Conservation (phyloP, 805 yeast genomes). For the Candida mattraensis region DNA sequence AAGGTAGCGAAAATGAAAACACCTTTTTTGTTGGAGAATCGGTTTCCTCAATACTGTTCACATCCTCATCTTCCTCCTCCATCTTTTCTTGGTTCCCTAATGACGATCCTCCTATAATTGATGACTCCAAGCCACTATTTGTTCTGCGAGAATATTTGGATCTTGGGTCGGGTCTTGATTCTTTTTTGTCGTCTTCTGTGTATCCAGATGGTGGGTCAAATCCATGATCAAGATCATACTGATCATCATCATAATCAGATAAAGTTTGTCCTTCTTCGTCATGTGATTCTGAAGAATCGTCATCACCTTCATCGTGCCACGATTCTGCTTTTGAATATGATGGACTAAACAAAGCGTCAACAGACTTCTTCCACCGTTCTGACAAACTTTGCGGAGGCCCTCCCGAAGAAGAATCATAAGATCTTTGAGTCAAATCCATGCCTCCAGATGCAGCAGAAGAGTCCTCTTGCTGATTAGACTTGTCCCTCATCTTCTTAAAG, state of each 20-base stretch:
- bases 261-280: constrained; percentile 16
- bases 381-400: too few relatives aligned
- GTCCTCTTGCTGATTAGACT: neutral
- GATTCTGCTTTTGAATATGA: neutral
- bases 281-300: constrained; percentile 26
- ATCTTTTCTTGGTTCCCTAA: constrained; percentile 15
- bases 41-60: constrained; percentile 24
- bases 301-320: constrained; percentile 7
- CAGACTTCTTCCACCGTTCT: constrained; percentile 3
- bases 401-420: constrained; percentile 4
- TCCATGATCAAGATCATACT: constrained; percentile 8
- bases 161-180: neutral
- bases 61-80: constrained; percentile 18
- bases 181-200: constrained; percentile 1
- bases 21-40: constrained; percentile 33
- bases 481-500: constrained; percentile 8
- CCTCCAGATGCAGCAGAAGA: constrained; percentile 4
- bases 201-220: neutral
- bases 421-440: constrained; percentile 1
- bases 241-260: constrained; percentile 28
- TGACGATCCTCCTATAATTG: constrained; percentile 52
- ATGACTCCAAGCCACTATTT: constrained; percentile 36
- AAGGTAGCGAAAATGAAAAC: constrained; percentile 59
- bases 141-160: constrained; percentile 2
- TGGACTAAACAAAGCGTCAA: constrained; percentile 7